Evolutionary conservation across 306 rosid genomes (phyloP).

Genomic region (Rosa chinensis): DNA sequence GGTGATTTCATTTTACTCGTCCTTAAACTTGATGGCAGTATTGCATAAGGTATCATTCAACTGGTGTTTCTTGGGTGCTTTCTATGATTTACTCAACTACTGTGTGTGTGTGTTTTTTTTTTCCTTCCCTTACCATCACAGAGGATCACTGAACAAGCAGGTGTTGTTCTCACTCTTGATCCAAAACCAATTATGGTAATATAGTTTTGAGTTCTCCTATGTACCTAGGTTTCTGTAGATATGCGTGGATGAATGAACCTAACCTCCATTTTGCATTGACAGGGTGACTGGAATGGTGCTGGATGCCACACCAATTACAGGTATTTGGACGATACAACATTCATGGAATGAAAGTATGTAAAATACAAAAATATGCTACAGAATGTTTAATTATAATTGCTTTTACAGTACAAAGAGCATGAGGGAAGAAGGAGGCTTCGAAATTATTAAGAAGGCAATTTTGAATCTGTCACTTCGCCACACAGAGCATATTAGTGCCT

Average conservation of each 20-base stretch:
- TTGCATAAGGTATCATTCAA: conserved; percentile 1
- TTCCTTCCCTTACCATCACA: conserved; percentile 33
- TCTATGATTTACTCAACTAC: conserved; percentile 6
- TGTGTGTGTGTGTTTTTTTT: neutral
- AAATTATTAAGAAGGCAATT: conserved; percentile 89
- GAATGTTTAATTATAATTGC: conserved; percentile 22
- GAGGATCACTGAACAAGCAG: conserved; percentile 99
- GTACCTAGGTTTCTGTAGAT: conserved; percentile 10
- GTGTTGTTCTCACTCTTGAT: conserved; percentile 91
- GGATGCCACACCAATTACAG: conserved; percentile 99
- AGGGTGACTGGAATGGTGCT: conserved; percentile 99
- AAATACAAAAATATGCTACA: conserved; percentile 7
- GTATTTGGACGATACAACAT: conserved; percentile 35
- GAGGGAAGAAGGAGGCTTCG: conserved; percentile 97
- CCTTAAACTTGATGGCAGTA: neutral
- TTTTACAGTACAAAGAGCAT: conserved; percentile 85
- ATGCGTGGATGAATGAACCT: conserved; percentile 10
- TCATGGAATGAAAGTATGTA: conserved; percentile 11
- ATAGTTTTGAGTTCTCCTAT: conserved; percentile 4
- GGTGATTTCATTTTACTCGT: neutral
- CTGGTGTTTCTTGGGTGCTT: neutral
- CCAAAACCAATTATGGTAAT: conserved; percentile 96
- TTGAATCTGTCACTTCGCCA: conserved; percentile 96
- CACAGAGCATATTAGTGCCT: conserved; percentile 75
- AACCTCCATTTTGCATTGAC: conserved; percentile 22